Percentiles rank a stretch among this genome's conserved stretches.
Evolutionary conservation across 2,329 filamentous ascomycete genomes (phyloP).

Genomic region (Exophiala viscosa): DNA sequence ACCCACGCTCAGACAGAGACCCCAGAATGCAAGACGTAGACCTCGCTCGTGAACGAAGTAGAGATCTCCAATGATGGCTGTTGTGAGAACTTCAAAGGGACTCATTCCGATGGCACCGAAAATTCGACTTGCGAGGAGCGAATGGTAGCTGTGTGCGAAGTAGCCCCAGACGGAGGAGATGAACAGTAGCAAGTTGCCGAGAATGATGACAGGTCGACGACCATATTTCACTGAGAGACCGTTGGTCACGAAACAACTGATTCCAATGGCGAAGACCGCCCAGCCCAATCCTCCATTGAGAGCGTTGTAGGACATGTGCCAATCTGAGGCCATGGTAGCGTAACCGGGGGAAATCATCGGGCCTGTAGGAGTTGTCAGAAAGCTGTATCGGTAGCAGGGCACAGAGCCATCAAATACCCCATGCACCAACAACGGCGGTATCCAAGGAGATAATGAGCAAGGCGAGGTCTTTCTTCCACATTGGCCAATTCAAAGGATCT

Average conservation of each 20-base stretch:
- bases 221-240: conserved; percentile 23
- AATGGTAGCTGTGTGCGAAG: conserved; percentile 25
- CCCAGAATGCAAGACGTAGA: conserved; percentile 39
- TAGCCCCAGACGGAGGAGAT: conserved; percentile 26
- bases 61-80: conserved; percentile 41
- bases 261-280: conserved; percentile 33
- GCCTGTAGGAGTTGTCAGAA: conserved; percentile 12
- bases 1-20: conserved; percentile 40
- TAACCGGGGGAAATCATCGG: conserved; percentile 39
- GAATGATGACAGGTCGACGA: conserved; percentile 23
- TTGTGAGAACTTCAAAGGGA: conserved; percentile 24
- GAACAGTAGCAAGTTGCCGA: conserved; percentile 22
- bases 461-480: conserved; percentile 40
- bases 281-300: conserved; percentile 36
- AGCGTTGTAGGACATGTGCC: conserved; percentile 34
- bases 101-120: conserved; percentile 27
- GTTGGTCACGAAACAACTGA: conserved; percentile 28
- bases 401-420: conserved; percentile 13
- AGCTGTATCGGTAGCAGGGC: background rate
- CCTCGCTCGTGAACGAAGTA: conserved; percentile 46
- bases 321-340: conserved; percentile 32
- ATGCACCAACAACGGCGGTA: conserved; percentile 36
- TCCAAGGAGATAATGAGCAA: conserved; percentile 38
- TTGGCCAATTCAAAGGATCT: conserved; percentile 32
- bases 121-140: conserved; percentile 24